Conservation (phyloP, 805 yeast species). For the Metschnikowia kunwiensis region DNA sequence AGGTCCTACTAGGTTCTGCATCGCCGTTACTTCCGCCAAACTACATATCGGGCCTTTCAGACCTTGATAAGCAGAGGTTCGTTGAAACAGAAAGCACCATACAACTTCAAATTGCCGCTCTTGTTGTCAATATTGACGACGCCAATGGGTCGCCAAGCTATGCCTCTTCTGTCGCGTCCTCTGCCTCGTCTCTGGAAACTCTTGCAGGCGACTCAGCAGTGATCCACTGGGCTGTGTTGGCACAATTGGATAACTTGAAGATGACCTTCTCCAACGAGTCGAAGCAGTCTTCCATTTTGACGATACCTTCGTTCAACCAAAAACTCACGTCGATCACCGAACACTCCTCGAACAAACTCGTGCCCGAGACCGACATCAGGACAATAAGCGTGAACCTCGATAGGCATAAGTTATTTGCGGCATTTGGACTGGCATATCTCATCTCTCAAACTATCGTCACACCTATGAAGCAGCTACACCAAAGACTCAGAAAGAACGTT, state of each 20-base stretch:
- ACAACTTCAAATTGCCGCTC: conserved; percentile 3
- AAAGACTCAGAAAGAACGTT: conserved; percentile 24
- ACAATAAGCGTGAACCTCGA: conserved; percentile 24
- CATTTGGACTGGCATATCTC: conserved; percentile 33
- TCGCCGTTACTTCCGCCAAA: conserved; percentile 33
- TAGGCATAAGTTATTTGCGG: conserved; percentile 29
- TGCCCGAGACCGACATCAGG: conserved; percentile 10
- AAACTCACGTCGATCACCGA: conserved; percentile 8
- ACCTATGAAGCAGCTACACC: conserved; percentile 27
- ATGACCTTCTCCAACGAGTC: conserved; percentile 16
- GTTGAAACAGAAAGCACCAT: conserved; percentile 18
- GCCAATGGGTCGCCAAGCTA: conserved; percentile 1
- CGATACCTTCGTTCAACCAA: conserved; percentile 23
- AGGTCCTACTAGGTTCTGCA: conserved; percentile 34
- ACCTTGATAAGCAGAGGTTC: conserved; percentile 12
- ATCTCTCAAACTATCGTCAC: conserved; percentile 27
- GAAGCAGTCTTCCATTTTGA: conserved; percentile 17
- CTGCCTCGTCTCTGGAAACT: conserved; percentile 29
- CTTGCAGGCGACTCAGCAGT: conserved; percentile 17
- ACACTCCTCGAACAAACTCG: conserved; percentile 3
- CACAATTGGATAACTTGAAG: conserved; percentile 18
- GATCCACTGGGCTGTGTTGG: conserved; percentile 24
- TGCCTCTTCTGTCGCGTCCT: conserved; percentile 1
- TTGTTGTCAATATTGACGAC: conserved; percentile 1
- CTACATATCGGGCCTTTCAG: conserved; percentile 23